Conservation (phyloP, 2,329 filamentous ascomycete species). For the Trichocomaceae sp. region DNA sequence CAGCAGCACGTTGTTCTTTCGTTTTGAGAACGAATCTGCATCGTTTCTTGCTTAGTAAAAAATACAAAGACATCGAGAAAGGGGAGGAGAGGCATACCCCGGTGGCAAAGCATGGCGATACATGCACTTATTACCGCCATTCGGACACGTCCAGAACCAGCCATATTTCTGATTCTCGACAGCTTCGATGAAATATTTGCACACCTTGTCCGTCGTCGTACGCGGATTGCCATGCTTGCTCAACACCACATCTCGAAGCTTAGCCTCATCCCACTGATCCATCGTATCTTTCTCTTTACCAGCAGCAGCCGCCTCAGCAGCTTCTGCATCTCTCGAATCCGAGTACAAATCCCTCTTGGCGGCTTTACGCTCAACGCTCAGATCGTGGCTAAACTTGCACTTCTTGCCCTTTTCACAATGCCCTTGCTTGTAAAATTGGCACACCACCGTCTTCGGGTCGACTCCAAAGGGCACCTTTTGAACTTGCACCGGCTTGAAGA, state of each 20-base stretch:
- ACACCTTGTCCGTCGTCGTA: slow-evolving; percentile 95
- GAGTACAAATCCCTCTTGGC: slow-evolving; percentile 89
- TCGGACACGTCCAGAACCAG: slow-evolving; percentile 98
- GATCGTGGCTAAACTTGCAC: slow-evolving; percentile 96
- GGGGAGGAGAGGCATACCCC: slow-evolving; percentile 58
- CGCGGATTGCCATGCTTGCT: slow-evolving; percentile 97
- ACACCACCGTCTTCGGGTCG: slow-evolving; percentile 94
- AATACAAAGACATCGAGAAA: slow-evolving; percentile 2
- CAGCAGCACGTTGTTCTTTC: slow-evolving; percentile 88
- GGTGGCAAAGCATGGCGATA: slow-evolving; percentile 93
- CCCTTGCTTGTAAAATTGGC: slow-evolving; percentile 95
- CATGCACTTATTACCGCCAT: slow-evolving; percentile 96
- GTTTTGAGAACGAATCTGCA: slow-evolving; percentile 90
- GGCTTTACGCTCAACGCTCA: slow-evolving; percentile 80
- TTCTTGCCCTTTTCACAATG: slow-evolving; percentile 95
- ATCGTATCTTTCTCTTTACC: slow-evolving; percentile 72
- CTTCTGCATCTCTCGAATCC: slow-evolving; percentile 64
- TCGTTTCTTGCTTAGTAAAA: not conserved
- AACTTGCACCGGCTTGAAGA: slow-evolving; percentile 89
- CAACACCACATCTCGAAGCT: slow-evolving; percentile 79
- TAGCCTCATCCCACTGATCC: slow-evolving; percentile 96
- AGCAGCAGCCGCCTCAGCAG: slow-evolving; percentile 4
- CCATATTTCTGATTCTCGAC: slow-evolving; percentile 98
- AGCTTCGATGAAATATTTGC: slow-evolving; percentile 95
- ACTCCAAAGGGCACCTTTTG: slow-evolving; percentile 98